Evolutionary conservation across 2,329 filamentous ascomycete genomes (phyloP), one percentile per base, ranked within the genome.

Genomic region (Pestalotiopsis fici): DNA sequence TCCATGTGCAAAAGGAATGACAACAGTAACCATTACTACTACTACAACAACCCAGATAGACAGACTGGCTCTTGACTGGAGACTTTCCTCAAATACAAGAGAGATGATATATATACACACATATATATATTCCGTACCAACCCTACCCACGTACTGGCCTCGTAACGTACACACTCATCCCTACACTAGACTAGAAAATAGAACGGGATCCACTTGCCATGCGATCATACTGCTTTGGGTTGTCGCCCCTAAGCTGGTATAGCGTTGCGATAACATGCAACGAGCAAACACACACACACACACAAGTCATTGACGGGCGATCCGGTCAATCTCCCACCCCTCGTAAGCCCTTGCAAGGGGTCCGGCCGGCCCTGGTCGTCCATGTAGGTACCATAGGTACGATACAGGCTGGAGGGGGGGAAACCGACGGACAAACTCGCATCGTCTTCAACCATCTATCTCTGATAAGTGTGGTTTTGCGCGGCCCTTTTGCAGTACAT

Each of bases 201-300:
- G 57, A 60, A 15, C 9, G 31, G 27, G 57, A 60, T 60, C 57
- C 57, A 60, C 31, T 39, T 60, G 57, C 57, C 57, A 60, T 60
- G 57, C 57, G 57, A 60, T 60, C 57, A 60, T 57, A 31, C 7
- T 31, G 23, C 23, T 27, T 27, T 27, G n/a, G 23, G 55, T 27
- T 5, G n/a, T 57, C 55, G 31, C 31, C 55, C 23, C 55, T 23
- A 31, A 27, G 23, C 13, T 57, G 55, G 23, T 13, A 60, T 60
- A 37, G 23, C 28, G 27, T 28, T 28, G 57, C 15, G 27, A 21
- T 60, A 27, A 27, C 55, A 27, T 28, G 12, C 23, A 25, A 57
- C 57, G 31, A 39, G n/a, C 57, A 39, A 57, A 31, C 27, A 28
- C n/a, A n/a, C n/a, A n/a, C n/a, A n/a, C n/a, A n/a, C 56, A 21